Percentiles rank a stretch among this genome's conserved stretches.
Evolutionary conservation across 2,329 filamentous ascomycete genomes (phyloP).

Genomic region (Colletotrichum sp.): DNA sequence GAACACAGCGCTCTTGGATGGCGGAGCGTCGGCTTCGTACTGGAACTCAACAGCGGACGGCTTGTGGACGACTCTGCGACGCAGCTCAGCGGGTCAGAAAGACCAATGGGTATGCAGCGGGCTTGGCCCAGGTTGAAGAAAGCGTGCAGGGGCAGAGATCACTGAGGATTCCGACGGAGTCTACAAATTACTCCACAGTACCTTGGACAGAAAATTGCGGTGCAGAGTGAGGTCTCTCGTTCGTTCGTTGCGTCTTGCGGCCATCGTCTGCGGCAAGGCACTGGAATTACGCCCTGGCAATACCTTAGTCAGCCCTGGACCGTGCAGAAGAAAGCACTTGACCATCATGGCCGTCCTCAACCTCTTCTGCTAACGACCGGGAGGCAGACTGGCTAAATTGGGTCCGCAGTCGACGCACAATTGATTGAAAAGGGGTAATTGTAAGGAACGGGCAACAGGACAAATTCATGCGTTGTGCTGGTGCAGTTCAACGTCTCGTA

Average conservation of each 20-base stretch:
- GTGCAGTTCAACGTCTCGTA: not conserved
- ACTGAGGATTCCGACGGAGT: not conserved
- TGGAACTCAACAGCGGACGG: not conserved
- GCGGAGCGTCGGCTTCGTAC: not conserved
- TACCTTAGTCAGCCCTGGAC: not conserved
- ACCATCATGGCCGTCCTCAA: not conserved
- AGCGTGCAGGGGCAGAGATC: not conserved
- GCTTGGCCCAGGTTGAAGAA: not conserved
- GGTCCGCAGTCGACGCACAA: too few relatives aligned
- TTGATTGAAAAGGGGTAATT: accelerated
- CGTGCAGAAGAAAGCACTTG: not conserved
- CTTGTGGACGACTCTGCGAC: not conserved
- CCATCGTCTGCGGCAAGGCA: not conserved
- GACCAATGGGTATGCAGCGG: not conserved
- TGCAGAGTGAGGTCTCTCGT: not conserved
- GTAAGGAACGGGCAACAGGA: too few relatives aligned
- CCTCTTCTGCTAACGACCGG: not conserved
- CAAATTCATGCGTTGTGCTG: too few relatives aligned
- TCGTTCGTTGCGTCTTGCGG: not conserved
- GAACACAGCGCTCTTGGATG: not conserved
- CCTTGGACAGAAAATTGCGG: too few relatives aligned
- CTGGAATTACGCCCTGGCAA: not conserved
- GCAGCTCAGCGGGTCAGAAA: not conserved
- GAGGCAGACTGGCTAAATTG: not conserved
- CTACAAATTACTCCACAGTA: too few relatives aligned